These are phyloP conservation scores for Coniophora puteana DNA, from an alignment of 1,284 basidiomycete genomes.

Conservation along the genomic window DNA sequence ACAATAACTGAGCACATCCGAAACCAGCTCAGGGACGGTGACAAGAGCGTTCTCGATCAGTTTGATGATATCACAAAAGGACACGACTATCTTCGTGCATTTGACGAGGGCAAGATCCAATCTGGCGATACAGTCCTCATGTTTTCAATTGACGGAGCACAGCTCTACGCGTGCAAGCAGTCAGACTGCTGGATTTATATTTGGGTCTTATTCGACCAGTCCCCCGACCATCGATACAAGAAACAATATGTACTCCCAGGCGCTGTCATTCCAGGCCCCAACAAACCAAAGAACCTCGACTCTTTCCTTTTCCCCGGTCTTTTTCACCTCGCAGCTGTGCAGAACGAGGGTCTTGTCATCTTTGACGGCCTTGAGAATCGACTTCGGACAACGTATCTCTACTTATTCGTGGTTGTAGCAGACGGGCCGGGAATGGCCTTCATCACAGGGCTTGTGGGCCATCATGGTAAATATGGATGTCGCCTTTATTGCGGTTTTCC, in stretches of 20 bases:
- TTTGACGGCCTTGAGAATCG: conserved; percentile 19
- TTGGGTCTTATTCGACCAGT: conserved; percentile 16
- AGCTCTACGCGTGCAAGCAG: too few relatives aligned
- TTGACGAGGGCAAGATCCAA: conserved; percentile 6
- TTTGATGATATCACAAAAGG: conserved; percentile 12
- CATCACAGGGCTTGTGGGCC: conserved; percentile 14
- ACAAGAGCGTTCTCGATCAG: too few relatives aligned
- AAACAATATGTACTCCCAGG: too few relatives aligned
- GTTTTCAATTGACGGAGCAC: too few relatives aligned
- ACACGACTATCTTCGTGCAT: conserved; percentile 9
- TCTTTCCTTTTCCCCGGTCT: conserved; percentile 21
- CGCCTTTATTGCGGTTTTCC: conserved; percentile 26
- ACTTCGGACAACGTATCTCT: conserved; percentile 4
- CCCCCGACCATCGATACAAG: too few relatives aligned
- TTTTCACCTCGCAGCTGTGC: conserved; percentile 24
- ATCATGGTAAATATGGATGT: conserved; percentile 29
- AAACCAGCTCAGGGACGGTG: too few relatives aligned
- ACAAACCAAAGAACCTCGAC: conserved; percentile 26
- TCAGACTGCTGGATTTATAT: too few relatives aligned
- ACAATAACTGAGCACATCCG: too few relatives aligned
- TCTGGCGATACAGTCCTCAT: conserved; percentile 12
- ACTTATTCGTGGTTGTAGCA: conserved; percentile 15
- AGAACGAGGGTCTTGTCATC: too few relatives aligned
- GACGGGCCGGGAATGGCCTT: conserved; percentile 19
- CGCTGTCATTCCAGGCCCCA: too few relatives aligned